A percentile compares a stretch with the other conserved stretches of the same genome.
Evolutionary conservation across 768 basidiomycete genomes (phyloP).

Genomic region (Antrodiella citrinella): DNA sequence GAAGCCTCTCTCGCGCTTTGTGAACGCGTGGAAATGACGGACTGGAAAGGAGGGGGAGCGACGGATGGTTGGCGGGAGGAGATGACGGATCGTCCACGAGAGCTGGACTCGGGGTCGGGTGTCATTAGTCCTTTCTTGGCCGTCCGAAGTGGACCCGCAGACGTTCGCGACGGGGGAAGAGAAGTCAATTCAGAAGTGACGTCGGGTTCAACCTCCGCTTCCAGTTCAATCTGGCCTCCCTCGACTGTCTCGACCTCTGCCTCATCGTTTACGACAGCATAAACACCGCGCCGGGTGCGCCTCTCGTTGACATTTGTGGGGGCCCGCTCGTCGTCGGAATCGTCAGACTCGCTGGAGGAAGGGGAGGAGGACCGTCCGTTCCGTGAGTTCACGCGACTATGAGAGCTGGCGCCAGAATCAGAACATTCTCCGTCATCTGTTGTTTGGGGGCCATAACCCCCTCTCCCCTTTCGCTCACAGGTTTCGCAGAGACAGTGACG

Average conservation of each 20-base stretch:
- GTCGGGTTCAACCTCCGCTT: constrained; percentile 38
- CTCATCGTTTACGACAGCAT: constrained; percentile 56
- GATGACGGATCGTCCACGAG: constrained; percentile 4
- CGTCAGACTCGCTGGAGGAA: constrained; percentile 14
- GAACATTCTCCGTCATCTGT: constrained; percentile 36
- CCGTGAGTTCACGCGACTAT: constrained; percentile 41
- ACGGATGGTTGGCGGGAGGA: background rate
- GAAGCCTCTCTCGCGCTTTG: constrained; percentile 35
- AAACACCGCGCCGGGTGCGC: constrained; percentile 75
- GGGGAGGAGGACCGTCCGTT: constrained; percentile 18
- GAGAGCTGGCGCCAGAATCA: constrained; percentile 24
- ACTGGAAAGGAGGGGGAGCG: constrained; percentile 31
- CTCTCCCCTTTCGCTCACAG: constrained; percentile 68
- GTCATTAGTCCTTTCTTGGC: constrained; percentile 19
- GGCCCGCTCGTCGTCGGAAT: constrained; percentile 25
- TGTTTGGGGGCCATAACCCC: constrained; percentile 59
- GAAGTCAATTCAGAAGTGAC: constrained; percentile 39
- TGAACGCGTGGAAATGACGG: constrained; percentile 52
- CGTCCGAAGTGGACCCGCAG: constrained; percentile 3
- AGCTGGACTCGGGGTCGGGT: constrained; percentile 18
- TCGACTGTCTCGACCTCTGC: constrained; percentile 30
- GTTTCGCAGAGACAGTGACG: constrained; percentile 80
- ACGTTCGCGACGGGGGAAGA: constrained; percentile 34
- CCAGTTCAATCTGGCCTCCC: constrained; percentile 52
- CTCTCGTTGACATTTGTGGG: constrained; percentile 67